Conservation (phyloP, 345 rosid genomes). For the Garcia nutans region DNA sequence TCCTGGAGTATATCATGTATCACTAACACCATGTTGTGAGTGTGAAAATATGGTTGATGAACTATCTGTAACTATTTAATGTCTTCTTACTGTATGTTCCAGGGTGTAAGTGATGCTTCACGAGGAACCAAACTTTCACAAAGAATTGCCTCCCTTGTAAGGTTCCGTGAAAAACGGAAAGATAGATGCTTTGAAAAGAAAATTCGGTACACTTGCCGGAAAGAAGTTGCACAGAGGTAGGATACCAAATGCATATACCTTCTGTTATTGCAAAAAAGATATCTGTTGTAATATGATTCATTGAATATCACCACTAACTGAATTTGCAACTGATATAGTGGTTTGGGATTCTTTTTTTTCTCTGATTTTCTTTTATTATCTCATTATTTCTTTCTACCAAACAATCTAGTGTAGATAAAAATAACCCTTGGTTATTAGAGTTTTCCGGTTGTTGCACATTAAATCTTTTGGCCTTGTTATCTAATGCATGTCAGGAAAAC, state of each 20-base stretch:
- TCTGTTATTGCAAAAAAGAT: not conserved
- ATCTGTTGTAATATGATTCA: not conserved
- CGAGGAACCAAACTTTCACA: constrained; percentile 38
- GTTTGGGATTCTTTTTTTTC: not conserved
- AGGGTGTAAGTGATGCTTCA: constrained; percentile 37
- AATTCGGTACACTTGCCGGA: constrained; percentile 41
- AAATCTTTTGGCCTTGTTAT: not conserved
- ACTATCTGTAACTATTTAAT: not conserved
- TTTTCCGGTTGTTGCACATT: not conserved
- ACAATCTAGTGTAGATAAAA: not conserved
- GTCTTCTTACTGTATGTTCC: constrained; percentile 17
- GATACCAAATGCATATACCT: constrained; percentile 3
- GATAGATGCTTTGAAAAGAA: constrained; percentile 49
- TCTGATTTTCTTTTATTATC: not conserved
- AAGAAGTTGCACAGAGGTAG: constrained; percentile 49
- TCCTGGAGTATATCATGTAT: constrained; percentile 24
- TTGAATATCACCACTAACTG: not conserved
- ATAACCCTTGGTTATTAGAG: not conserved
- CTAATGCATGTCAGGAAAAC: not conserved
- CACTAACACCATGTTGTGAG: not conserved
- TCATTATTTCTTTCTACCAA: not conserved
- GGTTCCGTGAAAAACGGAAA: constrained; percentile 49
- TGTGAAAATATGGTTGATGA: not conserved
- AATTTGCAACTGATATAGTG: not conserved
- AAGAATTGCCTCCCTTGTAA: constrained; percentile 43